A percentile compares a stretch with the other conserved stretches of the same genome.
phyloP scores from a whole-genome alignment of 305 asterid genomes.

The Salvia sclarea region DNA sequence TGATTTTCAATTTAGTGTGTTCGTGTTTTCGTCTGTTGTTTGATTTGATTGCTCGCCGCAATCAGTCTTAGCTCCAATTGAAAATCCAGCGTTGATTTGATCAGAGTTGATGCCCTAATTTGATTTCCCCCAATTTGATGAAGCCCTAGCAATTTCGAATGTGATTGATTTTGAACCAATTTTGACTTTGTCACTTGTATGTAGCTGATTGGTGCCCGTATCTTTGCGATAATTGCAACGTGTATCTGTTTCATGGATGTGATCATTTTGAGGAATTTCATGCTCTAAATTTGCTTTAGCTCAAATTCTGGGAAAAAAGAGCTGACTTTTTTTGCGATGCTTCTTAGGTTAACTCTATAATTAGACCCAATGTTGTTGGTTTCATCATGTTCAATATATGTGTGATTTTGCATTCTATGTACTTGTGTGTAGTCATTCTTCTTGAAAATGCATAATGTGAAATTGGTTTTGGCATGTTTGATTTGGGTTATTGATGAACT shows the following conservation, averaged over 20 bases:
- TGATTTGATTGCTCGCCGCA: constrained; percentile 22
- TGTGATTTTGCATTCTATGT: constrained; percentile 6
- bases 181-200: constrained; percentile 3
- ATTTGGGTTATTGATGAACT: neutral
- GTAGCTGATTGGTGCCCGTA: constrained; percentile 2
- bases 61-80: constrained; percentile 29
- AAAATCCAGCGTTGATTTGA: constrained; percentile 17
- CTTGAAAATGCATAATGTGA: constrained; percentile 2
- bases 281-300: constrained; percentile 21
- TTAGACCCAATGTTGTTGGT: neutral
- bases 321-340: neutral
- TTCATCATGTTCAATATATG: neutral
- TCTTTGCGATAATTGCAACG: constrained; percentile 18
- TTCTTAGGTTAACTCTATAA: neutral
- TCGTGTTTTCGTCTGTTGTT: neutral
- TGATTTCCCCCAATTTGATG: constrained; percentile 44
- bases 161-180: constrained; percentile 13
- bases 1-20: constrained; percentile 28
- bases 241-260: constrained; percentile 24
- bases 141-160: constrained; percentile 42
- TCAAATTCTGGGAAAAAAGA: constrained; percentile 7
- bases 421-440: constrained; percentile 13
- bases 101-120: constrained; percentile 32
- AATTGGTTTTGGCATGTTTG: neutral
- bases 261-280: constrained; percentile 33